Conservation (phyloP, 208 protist genomes). For the Leishmania gerbilli region DNA sequence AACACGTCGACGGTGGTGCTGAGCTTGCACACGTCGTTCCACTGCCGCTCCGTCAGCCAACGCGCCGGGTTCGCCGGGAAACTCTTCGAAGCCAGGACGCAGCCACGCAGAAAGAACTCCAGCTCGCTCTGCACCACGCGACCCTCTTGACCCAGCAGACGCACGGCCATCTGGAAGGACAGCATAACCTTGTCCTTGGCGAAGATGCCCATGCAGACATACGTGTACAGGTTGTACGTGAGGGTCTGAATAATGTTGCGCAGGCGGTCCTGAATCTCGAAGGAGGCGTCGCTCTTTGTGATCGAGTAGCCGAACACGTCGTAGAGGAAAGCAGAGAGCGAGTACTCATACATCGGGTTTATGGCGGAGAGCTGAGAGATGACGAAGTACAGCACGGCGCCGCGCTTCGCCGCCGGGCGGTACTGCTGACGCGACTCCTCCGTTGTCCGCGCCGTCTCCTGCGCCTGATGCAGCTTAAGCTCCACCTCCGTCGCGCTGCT, state of each 20-base stretch:
- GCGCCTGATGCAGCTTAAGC: constrained; percentile 95
- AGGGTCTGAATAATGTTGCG: constrained; percentile 97
- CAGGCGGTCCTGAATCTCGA: constrained; percentile 94
- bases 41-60: constrained; percentile 96
- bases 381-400: constrained; percentile 98
- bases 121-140: constrained; percentile 88
- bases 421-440: constrained; percentile 96
- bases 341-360: constrained; percentile 99
- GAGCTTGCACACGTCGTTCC: constrained; percentile 96
- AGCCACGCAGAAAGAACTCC: constrained; percentile 99
- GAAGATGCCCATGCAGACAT: constrained; percentile 98
- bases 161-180: constrained; percentile 97
- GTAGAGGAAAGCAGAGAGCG: constrained; percentile 96
- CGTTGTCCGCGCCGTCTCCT: constrained; percentile 95
- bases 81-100: constrained; percentile 94
- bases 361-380: constrained; percentile 96
- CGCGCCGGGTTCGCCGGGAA: constrained; percentile 79
- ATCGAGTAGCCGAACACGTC: constrained; percentile 98
- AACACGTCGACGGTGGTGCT: constrained; percentile 79
- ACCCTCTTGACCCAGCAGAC: constrained; percentile 92
- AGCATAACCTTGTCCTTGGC: constrained; percentile 99
- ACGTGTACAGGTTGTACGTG: constrained; percentile 98
- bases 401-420: constrained; percentile 95
- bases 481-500: constrained; percentile 96
- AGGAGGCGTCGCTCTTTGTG: constrained; percentile 90